Evolutionary conservation across 1,139 yeast species (phyloP).

Genomic region (Sugiyamaella grinbergsii): DNA sequence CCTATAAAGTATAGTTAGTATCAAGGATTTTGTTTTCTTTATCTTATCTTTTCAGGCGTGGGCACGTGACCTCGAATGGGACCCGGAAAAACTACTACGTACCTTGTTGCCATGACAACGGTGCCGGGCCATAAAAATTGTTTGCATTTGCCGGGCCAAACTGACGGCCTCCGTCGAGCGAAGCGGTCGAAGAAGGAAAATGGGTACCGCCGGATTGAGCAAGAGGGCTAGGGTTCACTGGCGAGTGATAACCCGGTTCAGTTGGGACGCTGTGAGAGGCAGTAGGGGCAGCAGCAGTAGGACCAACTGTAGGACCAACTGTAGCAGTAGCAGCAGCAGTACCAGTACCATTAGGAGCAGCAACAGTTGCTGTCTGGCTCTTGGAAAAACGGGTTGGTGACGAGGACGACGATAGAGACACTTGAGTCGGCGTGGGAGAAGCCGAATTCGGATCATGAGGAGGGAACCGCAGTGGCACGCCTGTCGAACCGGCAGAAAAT

Average conservation of each 20-base stretch:
- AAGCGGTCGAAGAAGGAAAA: too few relatives aligned
- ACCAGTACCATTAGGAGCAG: too few relatives aligned
- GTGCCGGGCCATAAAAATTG: slow-evolving; percentile 1
- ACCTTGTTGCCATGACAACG: slow-evolving; percentile 19
- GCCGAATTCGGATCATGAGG: slow-evolving; percentile 3
- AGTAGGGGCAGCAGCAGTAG: not conserved
- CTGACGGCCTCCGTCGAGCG: too few relatives aligned
- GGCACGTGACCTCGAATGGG: slow-evolving; percentile 1
- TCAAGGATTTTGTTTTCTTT: too few relatives aligned
- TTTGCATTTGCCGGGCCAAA: slow-evolving; percentile 6
- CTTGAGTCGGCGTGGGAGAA: slow-evolving; percentile 14
- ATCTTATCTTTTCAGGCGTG: too few relatives aligned
- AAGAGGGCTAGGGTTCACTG: not conserved
- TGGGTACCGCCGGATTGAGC: not conserved
- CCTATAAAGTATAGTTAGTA: too few relatives aligned
- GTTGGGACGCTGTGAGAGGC: not conserved
- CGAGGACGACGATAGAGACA: not conserved
- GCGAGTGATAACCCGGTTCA: not conserved
- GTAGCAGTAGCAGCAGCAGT: too few relatives aligned
- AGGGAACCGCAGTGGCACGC: too few relatives aligned
- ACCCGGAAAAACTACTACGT: not conserved
- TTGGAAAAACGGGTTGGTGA: too few relatives aligned
- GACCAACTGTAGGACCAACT: too few relatives aligned
- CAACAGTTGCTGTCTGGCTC: too few relatives aligned
- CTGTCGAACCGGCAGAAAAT: not conserved